A percentile compares a stretch with the other conserved stretches of the same genome.
phyloP scores from a whole-genome alignment of 2,329 filamentous ascomycete species.

The Ophiocordyceps camponoti-leonardi region DNA sequence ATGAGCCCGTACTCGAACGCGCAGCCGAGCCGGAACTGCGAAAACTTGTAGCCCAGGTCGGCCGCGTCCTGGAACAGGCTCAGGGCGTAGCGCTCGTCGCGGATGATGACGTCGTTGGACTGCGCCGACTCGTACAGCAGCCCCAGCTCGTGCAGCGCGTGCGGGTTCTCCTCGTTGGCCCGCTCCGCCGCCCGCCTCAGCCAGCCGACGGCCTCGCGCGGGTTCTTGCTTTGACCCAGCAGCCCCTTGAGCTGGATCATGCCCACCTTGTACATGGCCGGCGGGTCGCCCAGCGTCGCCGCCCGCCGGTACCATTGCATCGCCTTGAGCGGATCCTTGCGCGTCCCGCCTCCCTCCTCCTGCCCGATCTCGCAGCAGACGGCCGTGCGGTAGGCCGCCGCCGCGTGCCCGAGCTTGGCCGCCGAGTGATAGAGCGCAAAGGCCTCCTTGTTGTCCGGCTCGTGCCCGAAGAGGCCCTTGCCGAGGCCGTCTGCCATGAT shows the following conservation, averaged over 20 bases:
- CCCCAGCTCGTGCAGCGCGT: constrained; percentile 80
- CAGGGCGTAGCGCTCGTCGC: constrained; percentile 69
- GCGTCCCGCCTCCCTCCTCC: constrained; percentile 85
- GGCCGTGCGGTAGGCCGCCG: constrained; percentile 82
- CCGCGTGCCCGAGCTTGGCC: constrained; percentile 73
- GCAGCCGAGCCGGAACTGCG: constrained; percentile 75
- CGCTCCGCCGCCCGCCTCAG: constrained; percentile 82
- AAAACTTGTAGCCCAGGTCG: constrained; percentile 85
- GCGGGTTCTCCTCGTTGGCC: constrained; percentile 79
- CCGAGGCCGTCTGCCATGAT: constrained; percentile 82
- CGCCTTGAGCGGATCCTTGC: constrained; percentile 79
- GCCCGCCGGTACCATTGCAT: constrained; percentile 97
- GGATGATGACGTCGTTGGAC: constrained; percentile 54
- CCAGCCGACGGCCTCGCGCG: constrained; percentile 78
- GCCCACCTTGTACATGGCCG: constrained; percentile 96
- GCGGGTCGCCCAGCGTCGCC: constrained; percentile 73
- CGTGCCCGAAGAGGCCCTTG: constrained; percentile 59
- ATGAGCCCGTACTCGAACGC: constrained; percentile 81
- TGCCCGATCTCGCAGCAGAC: constrained; percentile 95
- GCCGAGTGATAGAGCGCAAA: constrained; percentile 88
- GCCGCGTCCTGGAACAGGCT: constrained; percentile 72
- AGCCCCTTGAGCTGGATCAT: constrained; percentile 91
- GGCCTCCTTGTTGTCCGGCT: constrained; percentile 77
- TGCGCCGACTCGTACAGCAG: constrained; percentile 47
- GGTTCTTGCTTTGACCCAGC: constrained; percentile 69